Percentiles rank a stretch among this genome's conserved stretches.
Evolutionary conservation across 1,284 basidiomycete genomes (phyloP).

Genomic region (Omphalotus olearius): DNA sequence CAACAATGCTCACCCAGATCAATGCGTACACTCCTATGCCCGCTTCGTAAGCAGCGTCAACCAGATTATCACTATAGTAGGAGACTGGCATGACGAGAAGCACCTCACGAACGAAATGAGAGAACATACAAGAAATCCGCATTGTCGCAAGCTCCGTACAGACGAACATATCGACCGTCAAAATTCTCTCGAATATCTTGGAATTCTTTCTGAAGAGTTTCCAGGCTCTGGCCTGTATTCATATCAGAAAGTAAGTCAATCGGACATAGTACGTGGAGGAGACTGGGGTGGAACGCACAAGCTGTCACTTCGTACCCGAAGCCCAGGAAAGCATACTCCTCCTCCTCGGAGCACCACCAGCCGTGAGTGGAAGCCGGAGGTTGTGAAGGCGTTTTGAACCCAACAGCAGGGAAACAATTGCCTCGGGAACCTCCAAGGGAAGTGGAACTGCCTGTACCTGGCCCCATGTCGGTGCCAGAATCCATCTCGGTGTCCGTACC

Average conservation of each 20-base stretch:
- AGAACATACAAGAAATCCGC: slow-evolving; percentile 57
- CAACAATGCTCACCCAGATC: slow-evolving; percentile 53
- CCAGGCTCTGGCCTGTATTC: slow-evolving; percentile 41
- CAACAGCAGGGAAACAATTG: slow-evolving; percentile 52
- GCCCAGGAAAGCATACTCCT: slow-evolving; percentile 69
- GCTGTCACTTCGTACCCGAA: slow-evolving; percentile 67
- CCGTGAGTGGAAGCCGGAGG: slow-evolving; percentile 41
- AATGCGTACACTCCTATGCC: slow-evolving; percentile 70
- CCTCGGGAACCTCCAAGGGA: no score
- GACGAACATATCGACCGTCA: slow-evolving; percentile 63
- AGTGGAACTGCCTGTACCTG: no score
- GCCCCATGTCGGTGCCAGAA: no score
- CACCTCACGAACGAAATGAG: not conserved
- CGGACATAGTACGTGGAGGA: not conserved
- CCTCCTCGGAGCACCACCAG: slow-evolving; percentile 64
- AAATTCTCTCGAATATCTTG: slow-evolving; percentile 56
- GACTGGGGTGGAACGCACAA: slow-evolving; percentile 34
- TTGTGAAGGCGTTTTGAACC: slow-evolving; percentile 51
- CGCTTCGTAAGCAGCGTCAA: slow-evolving; percentile 69
- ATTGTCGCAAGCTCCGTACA: slow-evolving; percentile 66
- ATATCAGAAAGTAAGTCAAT: not conserved
- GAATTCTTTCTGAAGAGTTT: slow-evolving; percentile 55
- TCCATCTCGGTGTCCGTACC: no score
- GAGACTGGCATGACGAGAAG: slow-evolving; percentile 3
- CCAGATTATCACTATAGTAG: slow-evolving; percentile 51